These are phyloP conservation scores for Xylariaceae sp. DNA, from an alignment of 2,329 filamentous ascomycete species.

Conservation along the genomic window DNA sequence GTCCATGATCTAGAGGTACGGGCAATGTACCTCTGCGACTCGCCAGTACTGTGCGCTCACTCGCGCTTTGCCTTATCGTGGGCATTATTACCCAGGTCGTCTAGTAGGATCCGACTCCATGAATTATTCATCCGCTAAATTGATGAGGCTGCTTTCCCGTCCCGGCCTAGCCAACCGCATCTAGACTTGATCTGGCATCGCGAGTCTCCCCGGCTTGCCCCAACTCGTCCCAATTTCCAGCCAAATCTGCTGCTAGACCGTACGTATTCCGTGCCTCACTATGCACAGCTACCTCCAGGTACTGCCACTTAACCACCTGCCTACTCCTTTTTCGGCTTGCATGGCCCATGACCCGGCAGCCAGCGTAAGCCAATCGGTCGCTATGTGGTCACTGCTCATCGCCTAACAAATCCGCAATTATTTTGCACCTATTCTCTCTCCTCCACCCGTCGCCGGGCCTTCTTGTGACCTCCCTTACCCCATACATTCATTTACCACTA, in stretches of 20 bases:
- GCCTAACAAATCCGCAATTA: constrained; percentile 8
- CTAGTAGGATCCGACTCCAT: too few species aligned
- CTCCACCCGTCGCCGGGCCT: constrained; percentile 7
- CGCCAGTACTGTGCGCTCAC: too few species aligned
- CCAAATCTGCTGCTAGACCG: not conserved
- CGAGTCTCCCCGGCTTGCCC: not conserved
- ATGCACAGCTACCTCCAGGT: not conserved
- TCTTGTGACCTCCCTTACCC: constrained; percentile 2
- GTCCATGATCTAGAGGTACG: too few species aligned
- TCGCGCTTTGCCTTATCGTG: too few species aligned
- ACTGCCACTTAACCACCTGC: not conserved
- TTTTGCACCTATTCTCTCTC: constrained; percentile 26
- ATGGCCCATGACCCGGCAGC: constrained; percentile 28
- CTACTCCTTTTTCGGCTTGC: constrained; percentile 29
- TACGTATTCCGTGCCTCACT: not conserved
- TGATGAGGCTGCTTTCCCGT: not conserved
- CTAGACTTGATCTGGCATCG: not conserved
- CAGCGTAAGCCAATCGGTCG: constrained; percentile 32
- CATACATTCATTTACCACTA: constrained; percentile 21
- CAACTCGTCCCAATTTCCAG: not conserved
- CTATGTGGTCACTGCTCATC: constrained; percentile 7
- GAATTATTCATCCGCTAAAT: too few species aligned
- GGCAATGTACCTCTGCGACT: too few species aligned
- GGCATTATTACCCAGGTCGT: too few species aligned
- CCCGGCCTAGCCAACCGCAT: not conserved